Conservation (phyloP, 2,329 filamentous ascomycete species). For the Parasarocladium wereldwijsianum region DNA sequence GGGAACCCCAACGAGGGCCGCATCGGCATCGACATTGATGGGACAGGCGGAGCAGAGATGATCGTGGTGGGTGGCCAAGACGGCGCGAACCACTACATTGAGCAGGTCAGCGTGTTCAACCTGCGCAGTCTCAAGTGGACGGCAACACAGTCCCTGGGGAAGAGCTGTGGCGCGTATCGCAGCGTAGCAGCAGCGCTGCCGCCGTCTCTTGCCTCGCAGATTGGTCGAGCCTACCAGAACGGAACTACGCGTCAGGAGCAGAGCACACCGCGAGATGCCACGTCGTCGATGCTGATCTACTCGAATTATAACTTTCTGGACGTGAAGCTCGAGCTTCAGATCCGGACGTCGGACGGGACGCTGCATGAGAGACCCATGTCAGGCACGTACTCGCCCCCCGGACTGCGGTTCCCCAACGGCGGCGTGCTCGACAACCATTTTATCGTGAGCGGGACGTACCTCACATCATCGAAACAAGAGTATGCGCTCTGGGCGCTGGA, state of each 20-base stretch:
- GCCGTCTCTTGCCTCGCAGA: slow-evolving; percentile 46
- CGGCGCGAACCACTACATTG: slow-evolving; percentile 95
- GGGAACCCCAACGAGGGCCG: slow-evolving; percentile 76
- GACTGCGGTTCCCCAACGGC: slow-evolving; percentile 87
- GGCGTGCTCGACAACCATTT: slow-evolving; percentile 93
- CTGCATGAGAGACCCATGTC: slow-evolving; percentile 83
- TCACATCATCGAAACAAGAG: slow-evolving; percentile 95
- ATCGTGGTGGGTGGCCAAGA: slow-evolving; percentile 93
- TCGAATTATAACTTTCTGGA: slow-evolving; percentile 99
- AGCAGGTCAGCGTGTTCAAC: slow-evolving; percentile 98
- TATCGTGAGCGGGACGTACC: slow-evolving; percentile 90
- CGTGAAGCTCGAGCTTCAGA: slow-evolving; percentile 87
- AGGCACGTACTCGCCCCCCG: slow-evolving; percentile 73
- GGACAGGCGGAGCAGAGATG: slow-evolving; percentile 89
- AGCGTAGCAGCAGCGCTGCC: slow-evolving; percentile 83
- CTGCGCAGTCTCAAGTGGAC: slow-evolving; percentile 92
- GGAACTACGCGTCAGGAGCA: slow-evolving; percentile 29
- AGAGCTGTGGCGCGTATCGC: slow-evolving; percentile 90
- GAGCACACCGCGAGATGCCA: slow-evolving; percentile 35
- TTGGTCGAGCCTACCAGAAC: slow-evolving; percentile 43
- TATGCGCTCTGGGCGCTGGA: slow-evolving; percentile 95
- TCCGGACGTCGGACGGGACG: slow-evolving; percentile 70
- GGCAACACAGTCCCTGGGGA: slow-evolving; percentile 69
- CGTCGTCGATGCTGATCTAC: slow-evolving; percentile 82
- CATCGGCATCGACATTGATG: slow-evolving; percentile 79